A percentile compares a stretch with the other conserved stretches of the same genome.
These are phyloP conservation scores for Malassezia furfur DNA, from an alignment of 1,284 basidiomycete species.

Conservation along the genomic window DNA sequence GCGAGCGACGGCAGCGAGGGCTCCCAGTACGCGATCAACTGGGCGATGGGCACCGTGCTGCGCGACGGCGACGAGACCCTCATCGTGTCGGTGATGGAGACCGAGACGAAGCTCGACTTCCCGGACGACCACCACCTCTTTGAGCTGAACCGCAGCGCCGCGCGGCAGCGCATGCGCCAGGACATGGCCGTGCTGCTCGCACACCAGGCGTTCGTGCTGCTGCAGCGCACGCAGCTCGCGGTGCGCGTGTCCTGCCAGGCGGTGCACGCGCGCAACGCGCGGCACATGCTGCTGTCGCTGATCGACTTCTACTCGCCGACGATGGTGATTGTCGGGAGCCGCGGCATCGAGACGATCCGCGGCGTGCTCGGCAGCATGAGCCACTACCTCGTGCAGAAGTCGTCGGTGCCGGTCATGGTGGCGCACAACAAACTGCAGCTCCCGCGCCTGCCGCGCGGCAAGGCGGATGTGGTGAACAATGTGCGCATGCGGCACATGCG, in stretches of 20 bases:
- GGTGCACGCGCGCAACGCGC: slow-evolving; percentile 76
- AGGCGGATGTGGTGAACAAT: slow-evolving; percentile 41
- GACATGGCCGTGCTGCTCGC: slow-evolving; percentile 70
- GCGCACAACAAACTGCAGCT: slow-evolving; percentile 40
- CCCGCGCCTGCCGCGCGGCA: slow-evolving; percentile 38
- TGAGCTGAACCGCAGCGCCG: slow-evolving; percentile 65
- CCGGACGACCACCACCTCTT: slow-evolving; percentile 49
- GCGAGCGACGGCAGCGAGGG: slow-evolving; percentile 80
- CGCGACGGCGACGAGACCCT: slow-evolving; percentile 68
- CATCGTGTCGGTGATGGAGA: slow-evolving; percentile 76
- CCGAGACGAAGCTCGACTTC: slow-evolving; percentile 61
- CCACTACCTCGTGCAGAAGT: slow-evolving; percentile 90
- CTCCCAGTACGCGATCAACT: slow-evolving; percentile 40
- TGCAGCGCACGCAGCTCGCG: slow-evolving; percentile 79
- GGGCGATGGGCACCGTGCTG: slow-evolving; percentile 83
- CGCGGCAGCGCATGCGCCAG: slow-evolving; percentile 86
- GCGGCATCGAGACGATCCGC: slow-evolving; percentile 78
- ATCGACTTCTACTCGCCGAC: slow-evolving; percentile 82
- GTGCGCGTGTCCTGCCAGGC: slow-evolving; percentile 84
- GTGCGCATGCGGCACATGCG: slow-evolving; percentile 40
- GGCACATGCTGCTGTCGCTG: slow-evolving; percentile 81
- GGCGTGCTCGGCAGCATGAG: slow-evolving; percentile 95
- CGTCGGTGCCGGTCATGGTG: slow-evolving; percentile 78
- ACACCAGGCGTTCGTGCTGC: slow-evolving; percentile 73
- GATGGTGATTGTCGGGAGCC: slow-evolving; percentile 88